These are phyloP conservation scores for Umbilicus rupestris DNA, from an alignment of 164 flowering plant genomes.

Conservation along the genomic window DNA sequence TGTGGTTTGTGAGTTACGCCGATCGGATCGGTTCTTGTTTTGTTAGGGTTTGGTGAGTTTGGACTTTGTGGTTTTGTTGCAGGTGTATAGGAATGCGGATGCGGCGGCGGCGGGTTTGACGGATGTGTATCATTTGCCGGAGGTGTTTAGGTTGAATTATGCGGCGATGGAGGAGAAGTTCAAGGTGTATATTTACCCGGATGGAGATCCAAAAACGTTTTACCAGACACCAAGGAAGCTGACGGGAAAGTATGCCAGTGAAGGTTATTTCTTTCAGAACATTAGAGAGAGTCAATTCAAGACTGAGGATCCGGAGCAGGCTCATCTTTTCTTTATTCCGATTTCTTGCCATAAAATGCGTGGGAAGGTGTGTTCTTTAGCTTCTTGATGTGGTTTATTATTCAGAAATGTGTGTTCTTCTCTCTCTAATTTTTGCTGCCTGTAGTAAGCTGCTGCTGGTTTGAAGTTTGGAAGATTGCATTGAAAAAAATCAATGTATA, in stretches of 20 bases:
- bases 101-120: slow-evolving; percentile 16
- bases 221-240: slow-evolving; percentile 95
- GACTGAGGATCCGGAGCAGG: slow-evolving; percentile 74
- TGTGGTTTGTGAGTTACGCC: neutral
- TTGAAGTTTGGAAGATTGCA: neutral
- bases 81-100: slow-evolving; percentile 8
- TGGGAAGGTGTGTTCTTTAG: slow-evolving; percentile 51
- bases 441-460: neutral
- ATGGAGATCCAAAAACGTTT: slow-evolving; percentile 83
- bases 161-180: slow-evolving; percentile 72
- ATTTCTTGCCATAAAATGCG: slow-evolving; percentile 98
- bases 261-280: slow-evolving; percentile 94
- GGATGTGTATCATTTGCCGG: slow-evolving; percentile 55
- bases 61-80: neutral
- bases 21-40: neutral
- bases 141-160: slow-evolving; percentile 51
- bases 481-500: too few relatives aligned
- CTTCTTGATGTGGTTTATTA: neutral
- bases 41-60: neutral
- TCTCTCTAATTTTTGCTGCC: neutral
- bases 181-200: slow-evolving; percentile 83
- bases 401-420: neutral
- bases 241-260: slow-evolving; percentile 95
- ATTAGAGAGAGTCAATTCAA: slow-evolving; percentile 72
- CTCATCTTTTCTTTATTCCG: slow-evolving; percentile 84